These are phyloP conservation scores for Chrysoporthe puriensis DNA, from an alignment of 2,329 filamentous ascomycete genomes.

Conservation along the genomic window DNA sequence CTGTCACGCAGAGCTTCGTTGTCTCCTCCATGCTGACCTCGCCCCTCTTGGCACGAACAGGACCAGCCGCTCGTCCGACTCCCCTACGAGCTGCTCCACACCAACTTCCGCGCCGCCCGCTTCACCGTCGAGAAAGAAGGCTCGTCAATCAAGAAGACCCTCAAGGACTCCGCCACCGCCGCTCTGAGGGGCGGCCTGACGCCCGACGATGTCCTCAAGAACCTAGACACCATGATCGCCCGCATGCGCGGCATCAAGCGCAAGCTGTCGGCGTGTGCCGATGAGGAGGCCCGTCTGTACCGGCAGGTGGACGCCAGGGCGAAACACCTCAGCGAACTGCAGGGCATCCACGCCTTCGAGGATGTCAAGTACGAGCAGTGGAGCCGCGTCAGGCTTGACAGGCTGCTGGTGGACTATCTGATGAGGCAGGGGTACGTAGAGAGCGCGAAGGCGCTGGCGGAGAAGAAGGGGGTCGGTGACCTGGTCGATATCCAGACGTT, in stretches of 20 bases:
- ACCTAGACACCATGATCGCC: conserved; percentile 81
- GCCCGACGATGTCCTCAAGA: conserved; percentile 74
- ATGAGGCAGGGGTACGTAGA: conserved; percentile 80
- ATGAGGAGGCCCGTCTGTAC: conserved; percentile 80
- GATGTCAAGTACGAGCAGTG: conserved; percentile 95
- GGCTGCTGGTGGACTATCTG: conserved; percentile 90
- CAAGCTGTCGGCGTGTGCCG: conserved; percentile 76
- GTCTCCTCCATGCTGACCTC: conserved; percentile 6
- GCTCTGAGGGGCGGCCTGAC: conserved; percentile 65
- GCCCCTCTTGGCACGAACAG: conserved; percentile 46
- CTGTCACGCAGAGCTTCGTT: background rate
- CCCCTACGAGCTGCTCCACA: conserved; percentile 88
- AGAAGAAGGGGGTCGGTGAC: conserved; percentile 74
- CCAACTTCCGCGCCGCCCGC: conserved; percentile 89
- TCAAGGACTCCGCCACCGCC: conserved; percentile 67
- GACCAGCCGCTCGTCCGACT: conserved; percentile 94
- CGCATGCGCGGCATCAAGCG: conserved; percentile 86
- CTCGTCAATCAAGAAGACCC: conserved; percentile 61
- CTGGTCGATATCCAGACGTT: conserved; percentile 91
- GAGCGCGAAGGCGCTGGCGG: conserved; percentile 75
- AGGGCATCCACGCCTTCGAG: conserved; percentile 77
- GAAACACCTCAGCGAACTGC: conserved; percentile 78
- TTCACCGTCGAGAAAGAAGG: conserved; percentile 75
- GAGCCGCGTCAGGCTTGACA: conserved; percentile 79
- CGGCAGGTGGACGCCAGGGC: conserved; percentile 76